Percentiles rank a stretch among this genome's conserved stretches.
Evolutionary conservation across 192 early-diverging fungal genomes (phyloP).

Genomic region (Mortierella hygrophila): DNA sequence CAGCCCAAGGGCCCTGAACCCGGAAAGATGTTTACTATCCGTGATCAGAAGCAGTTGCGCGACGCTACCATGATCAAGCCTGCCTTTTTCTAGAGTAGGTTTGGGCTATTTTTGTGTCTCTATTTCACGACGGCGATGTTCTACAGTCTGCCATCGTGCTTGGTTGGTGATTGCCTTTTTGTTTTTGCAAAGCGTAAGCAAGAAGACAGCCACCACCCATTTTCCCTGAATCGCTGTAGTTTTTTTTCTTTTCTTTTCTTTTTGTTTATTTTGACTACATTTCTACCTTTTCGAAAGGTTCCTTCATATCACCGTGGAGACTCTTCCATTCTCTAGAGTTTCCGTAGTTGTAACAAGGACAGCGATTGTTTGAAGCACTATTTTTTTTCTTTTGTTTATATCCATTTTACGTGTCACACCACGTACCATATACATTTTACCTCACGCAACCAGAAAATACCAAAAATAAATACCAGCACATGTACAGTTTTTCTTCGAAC

Average conservation of each 20-base stretch:
- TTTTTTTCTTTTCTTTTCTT: not conserved
- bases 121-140: not conserved
- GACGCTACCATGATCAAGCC: slow-evolving; percentile 55
- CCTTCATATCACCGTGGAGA: not conserved
- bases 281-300: not conserved
- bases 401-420: not conserved
- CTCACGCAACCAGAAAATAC: not conserved
- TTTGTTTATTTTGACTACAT: not conserved
- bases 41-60: slow-evolving; percentile 56
- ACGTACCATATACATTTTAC: not conserved
- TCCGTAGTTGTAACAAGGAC: not conserved
- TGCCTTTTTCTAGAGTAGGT: slow-evolving; percentile 16
- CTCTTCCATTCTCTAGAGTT: not conserved
- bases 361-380: slow-evolving; percentile 6
- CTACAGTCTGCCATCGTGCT: not conserved
- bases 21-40: slow-evolving; percentile 78
- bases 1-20: slow-evolving; percentile 83
- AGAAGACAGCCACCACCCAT: not conserved
- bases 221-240: not conserved
- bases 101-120: not conserved
- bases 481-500: no score
- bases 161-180: not conserved
- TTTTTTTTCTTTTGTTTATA: not conserved
- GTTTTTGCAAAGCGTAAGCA: not conserved
- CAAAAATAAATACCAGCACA: not conserved